These are phyloP conservation scores for Ormosia emarginata DNA, from an alignment of 306 rosid species.

Conservation along the genomic window DNA sequence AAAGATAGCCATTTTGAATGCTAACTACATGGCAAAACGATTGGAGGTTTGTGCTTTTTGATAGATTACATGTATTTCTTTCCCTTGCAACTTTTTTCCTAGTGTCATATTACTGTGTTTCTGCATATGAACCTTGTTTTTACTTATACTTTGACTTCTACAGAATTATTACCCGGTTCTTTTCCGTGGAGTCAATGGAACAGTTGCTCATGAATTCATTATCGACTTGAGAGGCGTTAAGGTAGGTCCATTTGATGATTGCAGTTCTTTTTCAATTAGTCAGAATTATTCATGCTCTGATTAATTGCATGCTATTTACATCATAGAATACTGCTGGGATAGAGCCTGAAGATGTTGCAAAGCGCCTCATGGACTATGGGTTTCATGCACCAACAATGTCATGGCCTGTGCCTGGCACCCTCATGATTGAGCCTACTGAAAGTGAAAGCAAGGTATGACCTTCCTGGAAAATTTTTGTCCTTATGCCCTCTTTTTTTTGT, in stretches of 20 bases:
- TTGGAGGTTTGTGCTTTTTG: constrained; percentile 66
- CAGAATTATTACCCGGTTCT: constrained; percentile 85
- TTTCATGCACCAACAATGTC: constrained; percentile 99
- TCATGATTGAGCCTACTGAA: constrained; percentile 98
- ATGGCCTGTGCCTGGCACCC: constrained; percentile 99
- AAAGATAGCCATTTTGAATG: constrained; percentile 92
- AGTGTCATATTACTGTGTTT: background rate
- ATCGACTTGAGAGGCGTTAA: constrained; percentile 94
- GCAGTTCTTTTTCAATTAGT: background rate
- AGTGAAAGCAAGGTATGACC: constrained; percentile 94
- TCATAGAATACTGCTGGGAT: constrained; percentile 82
- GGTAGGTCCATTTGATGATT: constrained; percentile 44
- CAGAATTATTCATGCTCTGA: constrained; percentile 7
- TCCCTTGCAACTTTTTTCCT: background rate
- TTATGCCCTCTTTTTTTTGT: background rate
- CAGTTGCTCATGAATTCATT: constrained; percentile 92
- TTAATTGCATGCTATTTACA: constrained; percentile 21
- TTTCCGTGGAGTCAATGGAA: constrained; percentile 98
- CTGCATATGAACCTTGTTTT: constrained; percentile 15
- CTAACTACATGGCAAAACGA: constrained; percentile 97
- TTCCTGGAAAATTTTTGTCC: background rate
- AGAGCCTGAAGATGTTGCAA: constrained; percentile 94
- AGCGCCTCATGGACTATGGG: constrained; percentile 98
- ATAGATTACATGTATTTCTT: background rate
- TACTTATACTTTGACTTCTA: constrained; percentile 16